These are phyloP conservation scores for Mycena sp. DNA, from an alignment of 1,284 basidiomycete species.

Conservation along the genomic window DNA sequence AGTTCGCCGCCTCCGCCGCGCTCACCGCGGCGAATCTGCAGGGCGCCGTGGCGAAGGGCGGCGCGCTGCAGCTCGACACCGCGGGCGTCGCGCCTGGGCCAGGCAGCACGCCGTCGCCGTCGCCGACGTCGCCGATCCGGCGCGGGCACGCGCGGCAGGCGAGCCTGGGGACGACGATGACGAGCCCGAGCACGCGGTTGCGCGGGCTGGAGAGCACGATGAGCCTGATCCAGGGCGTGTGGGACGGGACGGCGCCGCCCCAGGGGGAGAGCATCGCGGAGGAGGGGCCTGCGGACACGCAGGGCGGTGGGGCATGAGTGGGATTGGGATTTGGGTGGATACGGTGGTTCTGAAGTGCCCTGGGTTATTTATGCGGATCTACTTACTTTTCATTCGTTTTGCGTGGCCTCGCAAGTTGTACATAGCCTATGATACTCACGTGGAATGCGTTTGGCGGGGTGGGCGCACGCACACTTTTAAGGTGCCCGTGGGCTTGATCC, in stretches of 20 bases:
- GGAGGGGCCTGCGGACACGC: no score
- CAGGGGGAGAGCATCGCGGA: slow-evolving; percentile 35
- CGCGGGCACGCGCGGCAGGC: slow-evolving; percentile 88
- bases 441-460: no score
- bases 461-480: no score
- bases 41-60: slow-evolving; percentile 32
- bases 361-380: no score
- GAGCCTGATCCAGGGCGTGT: slow-evolving; percentile 91
- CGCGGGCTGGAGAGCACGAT: slow-evolving; percentile 96
- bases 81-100: slow-evolving; percentile 37
- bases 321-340: no score
- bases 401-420: no score
- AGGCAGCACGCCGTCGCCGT: slow-evolving; percentile 46
- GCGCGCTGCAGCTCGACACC: slow-evolving; percentile 35
- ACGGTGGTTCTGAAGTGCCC: no score
- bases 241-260: slow-evolving; percentile 69
- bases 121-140: slow-evolving; percentile 60
- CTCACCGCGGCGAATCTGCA: slow-evolving; percentile 35
- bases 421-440: no score
- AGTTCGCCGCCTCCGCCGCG: slow-evolving; percentile 4
- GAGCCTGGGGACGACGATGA: slow-evolving; percentile 96
- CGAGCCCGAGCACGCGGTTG: slow-evolving; percentile 92
- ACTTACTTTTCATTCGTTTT: no score
- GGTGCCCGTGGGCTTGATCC: no score
- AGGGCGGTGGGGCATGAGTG: no score